Conservation (phyloP, 1,284 basidiomycete genomes). For the Porodaedalea pini region DNA sequence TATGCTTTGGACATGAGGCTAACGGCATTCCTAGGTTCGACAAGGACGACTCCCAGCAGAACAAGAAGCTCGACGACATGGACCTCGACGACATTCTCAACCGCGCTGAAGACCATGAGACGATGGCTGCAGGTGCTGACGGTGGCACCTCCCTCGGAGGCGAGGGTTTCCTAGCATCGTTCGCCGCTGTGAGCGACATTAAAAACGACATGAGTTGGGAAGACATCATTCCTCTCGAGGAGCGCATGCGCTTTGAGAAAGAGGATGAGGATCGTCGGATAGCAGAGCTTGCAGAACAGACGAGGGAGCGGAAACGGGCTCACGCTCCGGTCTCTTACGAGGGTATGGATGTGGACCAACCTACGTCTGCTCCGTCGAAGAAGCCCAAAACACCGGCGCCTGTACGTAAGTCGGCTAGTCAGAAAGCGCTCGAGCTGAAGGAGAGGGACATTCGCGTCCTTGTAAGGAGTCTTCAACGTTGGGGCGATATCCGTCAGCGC, state of each 20-base stretch:
- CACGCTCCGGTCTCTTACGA: constrained; percentile 88
- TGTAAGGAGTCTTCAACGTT: constrained; percentile 92
- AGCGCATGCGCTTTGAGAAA: constrained; percentile 81
- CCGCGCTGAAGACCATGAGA: constrained; percentile 96
- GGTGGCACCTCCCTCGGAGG: constrained; percentile 88
- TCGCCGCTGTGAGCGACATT: constrained; percentile 95
- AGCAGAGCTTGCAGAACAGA: constrained; percentile 60
- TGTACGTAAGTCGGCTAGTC: constrained; percentile 79
- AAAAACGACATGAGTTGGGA: constrained; percentile 99
- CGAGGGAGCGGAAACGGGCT: constrained; percentile 75
- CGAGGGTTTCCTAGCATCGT: constrained; percentile 93
- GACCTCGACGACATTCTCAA: constrained; percentile 98
- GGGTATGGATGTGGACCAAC: constrained; percentile 85
- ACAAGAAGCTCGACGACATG: constrained; percentile 98
- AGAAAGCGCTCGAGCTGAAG: constrained; percentile 94
- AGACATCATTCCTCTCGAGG: constrained; percentile 95
- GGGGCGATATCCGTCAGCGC: constrained; percentile 95
- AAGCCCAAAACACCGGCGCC: constrained; percentile 68
- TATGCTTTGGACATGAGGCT: constrained; percentile 20
- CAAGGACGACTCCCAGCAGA: constrained; percentile 90
- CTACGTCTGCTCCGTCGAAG: constrained; percentile 58
- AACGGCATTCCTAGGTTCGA: constrained; percentile 68
- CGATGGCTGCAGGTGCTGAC: constrained; percentile 75
- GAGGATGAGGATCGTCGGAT: constrained; percentile 76
- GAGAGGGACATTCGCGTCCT: constrained; percentile 96